These are phyloP conservation scores for Beauveria varroae DNA, from an alignment of 2,329 filamentous ascomycete genomes.

Conservation along the genomic window DNA sequence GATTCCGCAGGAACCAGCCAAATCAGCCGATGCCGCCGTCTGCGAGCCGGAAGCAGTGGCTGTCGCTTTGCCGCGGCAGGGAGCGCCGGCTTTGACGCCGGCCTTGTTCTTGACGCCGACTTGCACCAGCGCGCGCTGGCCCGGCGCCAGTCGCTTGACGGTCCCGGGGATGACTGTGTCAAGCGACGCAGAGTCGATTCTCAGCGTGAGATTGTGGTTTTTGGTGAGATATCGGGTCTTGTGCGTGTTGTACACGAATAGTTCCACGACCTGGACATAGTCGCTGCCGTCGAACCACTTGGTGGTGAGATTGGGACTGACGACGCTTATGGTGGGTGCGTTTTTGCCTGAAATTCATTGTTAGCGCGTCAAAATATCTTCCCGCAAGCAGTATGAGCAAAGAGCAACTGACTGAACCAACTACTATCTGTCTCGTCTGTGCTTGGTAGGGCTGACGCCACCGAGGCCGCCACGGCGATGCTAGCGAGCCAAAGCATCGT, in stretches of 20 bases:
- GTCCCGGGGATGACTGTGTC: slow-evolving; percentile 9
- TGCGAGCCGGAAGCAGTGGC: background rate
- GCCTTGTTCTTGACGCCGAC: slow-evolving; percentile 13
- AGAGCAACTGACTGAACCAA: background rate
- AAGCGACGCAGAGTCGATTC: slow-evolving; percentile 2
- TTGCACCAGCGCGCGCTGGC: slow-evolving; percentile 9
- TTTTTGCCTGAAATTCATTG: background rate
- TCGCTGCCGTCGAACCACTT: slow-evolving; percentile 11
- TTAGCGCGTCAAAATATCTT: too few relatives aligned
- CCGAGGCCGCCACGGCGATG: background rate
- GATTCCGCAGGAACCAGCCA: slow-evolving; percentile 4
- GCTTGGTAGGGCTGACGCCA: background rate
- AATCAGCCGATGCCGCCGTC: background rate
- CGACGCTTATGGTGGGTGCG: background rate
- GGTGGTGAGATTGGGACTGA: slow-evolving; percentile 10
- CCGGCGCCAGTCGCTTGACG: slow-evolving; percentile 12
- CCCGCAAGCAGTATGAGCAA: background rate
- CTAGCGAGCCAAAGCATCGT: slow-evolving; percentile 1
- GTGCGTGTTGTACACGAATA: slow-evolving; percentile 12
- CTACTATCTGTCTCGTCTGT: background rate
- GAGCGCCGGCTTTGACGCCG: slow-evolving; percentile 7
- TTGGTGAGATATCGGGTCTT: slow-evolving; percentile 2
- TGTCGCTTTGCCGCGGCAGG: slow-evolving; percentile 2
- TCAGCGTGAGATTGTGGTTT: slow-evolving; percentile 2
- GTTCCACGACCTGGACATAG: slow-evolving; percentile 12